Percentiles rank a stretch among this genome's conserved stretches.
Evolutionary conservation across 148 eudicot genomes (phyloP).

Genomic region (Fallopia convolvulus): DNA sequence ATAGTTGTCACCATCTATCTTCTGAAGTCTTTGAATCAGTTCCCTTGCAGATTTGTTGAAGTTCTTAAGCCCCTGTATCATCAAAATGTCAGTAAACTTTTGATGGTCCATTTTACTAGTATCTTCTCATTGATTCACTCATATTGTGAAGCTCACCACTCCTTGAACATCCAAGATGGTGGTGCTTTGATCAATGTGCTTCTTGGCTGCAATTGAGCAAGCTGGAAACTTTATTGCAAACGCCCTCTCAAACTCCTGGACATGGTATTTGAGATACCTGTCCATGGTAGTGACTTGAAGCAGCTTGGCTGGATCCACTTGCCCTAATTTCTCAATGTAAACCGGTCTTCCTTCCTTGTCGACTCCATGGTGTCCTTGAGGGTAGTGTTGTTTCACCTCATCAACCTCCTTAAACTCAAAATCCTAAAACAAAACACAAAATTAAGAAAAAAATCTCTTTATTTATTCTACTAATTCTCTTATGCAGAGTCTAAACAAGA

Average conservation of each 20-base stretch:
- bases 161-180: conserved; percentile 92
- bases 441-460: background rate
- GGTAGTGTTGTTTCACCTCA: conserved; percentile 68
- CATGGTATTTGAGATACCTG: conserved; percentile 70
- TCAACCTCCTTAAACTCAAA: conserved; percentile 67
- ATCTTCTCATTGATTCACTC: too few species aligned
- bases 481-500: background rate
- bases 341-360: conserved; percentile 90
- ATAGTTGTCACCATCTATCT: conserved; percentile 74
- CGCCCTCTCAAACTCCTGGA: conserved; percentile 77
- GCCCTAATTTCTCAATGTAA: conserved; percentile 72
- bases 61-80: conserved; percentile 66
- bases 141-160: conserved; percentile 46
- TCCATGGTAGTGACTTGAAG: conserved; percentile 78
- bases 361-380: conserved; percentile 93
- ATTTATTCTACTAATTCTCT: background rate
- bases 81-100: background rate
- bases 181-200: conserved; percentile 82
- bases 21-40: conserved; percentile 71
- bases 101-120: background rate
- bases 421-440: conserved; percentile 32
- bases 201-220: conserved; percentile 78
- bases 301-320: conserved; percentile 69
- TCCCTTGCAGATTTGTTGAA: conserved; percentile 85
- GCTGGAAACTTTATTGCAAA: conserved; percentile 69